phyloP scores from a whole-genome alignment of 169 alveolate species.

The Eimeria falciformis region DNA sequence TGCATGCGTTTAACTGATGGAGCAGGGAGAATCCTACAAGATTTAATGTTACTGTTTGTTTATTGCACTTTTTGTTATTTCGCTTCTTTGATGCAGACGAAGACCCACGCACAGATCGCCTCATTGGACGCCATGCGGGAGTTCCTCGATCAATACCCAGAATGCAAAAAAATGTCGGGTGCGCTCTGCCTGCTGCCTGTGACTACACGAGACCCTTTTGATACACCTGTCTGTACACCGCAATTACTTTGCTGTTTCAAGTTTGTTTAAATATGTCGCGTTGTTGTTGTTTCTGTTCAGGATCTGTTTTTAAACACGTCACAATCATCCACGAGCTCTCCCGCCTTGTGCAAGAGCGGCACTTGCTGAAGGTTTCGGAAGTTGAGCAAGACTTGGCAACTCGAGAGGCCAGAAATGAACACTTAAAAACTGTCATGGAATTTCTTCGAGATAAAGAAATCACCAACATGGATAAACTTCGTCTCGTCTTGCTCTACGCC shows the following conservation, averaged over 20 bases:
- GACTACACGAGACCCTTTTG: too few species aligned
- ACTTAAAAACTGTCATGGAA: conserved; percentile 66
- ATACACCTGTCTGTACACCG: neutral
- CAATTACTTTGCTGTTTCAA: neutral
- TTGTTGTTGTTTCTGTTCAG: conserved; percentile 71
- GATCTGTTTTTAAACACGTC: conserved; percentile 95
- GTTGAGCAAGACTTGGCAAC: conserved; percentile 85
- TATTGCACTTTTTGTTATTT: too few species aligned
- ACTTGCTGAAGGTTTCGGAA: conserved; percentile 90
- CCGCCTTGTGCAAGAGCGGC: conserved; percentile 89
- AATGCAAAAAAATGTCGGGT: conserved; percentile 88
- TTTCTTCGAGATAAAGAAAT: conserved; percentile 32
- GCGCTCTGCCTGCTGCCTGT: neutral
- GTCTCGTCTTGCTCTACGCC: conserved; percentile 80
- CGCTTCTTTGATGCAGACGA: conserved; percentile 6
- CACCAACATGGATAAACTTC: conserved; percentile 75
- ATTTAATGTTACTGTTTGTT: too few species aligned
- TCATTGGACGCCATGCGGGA: conserved; percentile 94
- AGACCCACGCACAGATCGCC: neutral
- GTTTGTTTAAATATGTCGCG: neutral
- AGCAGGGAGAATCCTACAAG: too few species aligned
- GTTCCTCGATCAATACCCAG: conserved; percentile 94
- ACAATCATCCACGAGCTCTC: conserved; percentile 91
- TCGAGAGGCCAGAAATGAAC: conserved; percentile 76
- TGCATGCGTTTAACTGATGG: neutral